Evolutionary conservation across 768 basidiomycete species (phyloP).

Genomic region (Lactifluus piperatus): DNA sequence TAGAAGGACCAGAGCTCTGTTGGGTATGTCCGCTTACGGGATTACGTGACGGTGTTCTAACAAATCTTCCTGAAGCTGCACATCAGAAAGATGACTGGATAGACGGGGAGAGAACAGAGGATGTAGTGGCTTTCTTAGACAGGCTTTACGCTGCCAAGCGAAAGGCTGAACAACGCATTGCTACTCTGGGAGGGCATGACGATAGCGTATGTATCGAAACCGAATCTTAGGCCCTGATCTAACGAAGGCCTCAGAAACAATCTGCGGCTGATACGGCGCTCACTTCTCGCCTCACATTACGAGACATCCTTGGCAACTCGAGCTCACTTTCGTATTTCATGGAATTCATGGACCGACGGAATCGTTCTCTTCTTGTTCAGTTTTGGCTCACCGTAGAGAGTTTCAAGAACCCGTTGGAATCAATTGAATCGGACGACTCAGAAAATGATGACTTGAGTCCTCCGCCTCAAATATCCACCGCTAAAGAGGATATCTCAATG

Average conservation of each 20-base stretch:
- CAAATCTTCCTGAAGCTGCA: slow-evolving; percentile 40
- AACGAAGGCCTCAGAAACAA: slow-evolving; percentile 29
- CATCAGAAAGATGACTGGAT: slow-evolving; percentile 88
- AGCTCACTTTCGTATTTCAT: slow-evolving; percentile 91
- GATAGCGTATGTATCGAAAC: slow-evolving; percentile 40
- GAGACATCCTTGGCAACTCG: slow-evolving; percentile 81
- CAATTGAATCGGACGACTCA: slow-evolving; percentile 47
- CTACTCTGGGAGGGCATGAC: slow-evolving; percentile 62
- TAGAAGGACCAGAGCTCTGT: slow-evolving; percentile 60
- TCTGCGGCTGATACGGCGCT: slow-evolving; percentile 30
- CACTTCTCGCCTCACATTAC: slow-evolving; percentile 49
- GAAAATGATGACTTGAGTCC: slow-evolving; percentile 57
- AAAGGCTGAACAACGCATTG: slow-evolving; percentile 80
- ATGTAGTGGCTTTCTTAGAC: slow-evolving; percentile 79
- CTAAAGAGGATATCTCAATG: slow-evolving; percentile 83
- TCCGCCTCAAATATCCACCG: slow-evolving; percentile 43
- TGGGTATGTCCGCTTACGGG: slow-evolving; percentile 39
- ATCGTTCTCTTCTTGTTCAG: slow-evolving; percentile 79
- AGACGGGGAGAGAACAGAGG: slow-evolving; percentile 76
- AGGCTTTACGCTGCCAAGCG: slow-evolving; percentile 84
- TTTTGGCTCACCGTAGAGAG: slow-evolving; percentile 98
- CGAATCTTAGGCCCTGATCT: background rate
- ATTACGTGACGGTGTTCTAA: background rate
- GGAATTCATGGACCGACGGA: slow-evolving; percentile 95
- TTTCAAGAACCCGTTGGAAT: slow-evolving; percentile 93